Percentiles rank a stretch among this genome's conserved stretches.
Evolutionary conservation across 169 alveolate genomes (phyloP).

Genomic region (Perkinsus olseni): DNA sequence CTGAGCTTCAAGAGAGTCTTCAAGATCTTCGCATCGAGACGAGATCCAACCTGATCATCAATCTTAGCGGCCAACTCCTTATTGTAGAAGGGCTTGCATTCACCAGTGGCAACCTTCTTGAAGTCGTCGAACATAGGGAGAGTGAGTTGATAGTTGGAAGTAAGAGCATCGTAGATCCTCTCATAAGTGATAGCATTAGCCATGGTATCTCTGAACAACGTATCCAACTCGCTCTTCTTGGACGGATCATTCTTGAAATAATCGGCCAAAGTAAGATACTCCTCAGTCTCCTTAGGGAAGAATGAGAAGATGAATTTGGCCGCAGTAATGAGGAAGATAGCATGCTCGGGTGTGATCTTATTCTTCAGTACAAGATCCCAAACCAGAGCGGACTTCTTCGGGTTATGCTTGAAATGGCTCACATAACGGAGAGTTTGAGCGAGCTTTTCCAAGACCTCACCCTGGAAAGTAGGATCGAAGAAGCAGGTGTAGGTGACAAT

Average conservation of each 20-base stretch:
- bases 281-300: neutral
- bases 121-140: slow-evolving; percentile 6
- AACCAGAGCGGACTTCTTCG: neutral
- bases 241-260: neutral
- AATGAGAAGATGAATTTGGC: neutral
- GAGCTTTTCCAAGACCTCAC: neutral
- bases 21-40: neutral
- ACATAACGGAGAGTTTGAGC: neutral
- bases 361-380: slow-evolving; percentile 7
- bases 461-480: neutral
- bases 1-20: slow-evolving; percentile 14
- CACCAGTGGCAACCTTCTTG: neutral
- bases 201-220: slow-evolving; percentile 8
- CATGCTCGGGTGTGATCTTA: neutral
- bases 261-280: neutral
- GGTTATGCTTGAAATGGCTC: slow-evolving; percentile 9
- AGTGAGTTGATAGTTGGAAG: neutral
- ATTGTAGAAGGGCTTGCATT: neutral
- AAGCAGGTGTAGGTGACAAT: slow-evolving; percentile 17
- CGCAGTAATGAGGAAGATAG: neutral
- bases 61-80: neutral
- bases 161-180: neutral
- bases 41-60: neutral
- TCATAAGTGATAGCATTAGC: slow-evolving; percentile 13
- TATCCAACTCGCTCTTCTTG: neutral